Base-by-base conservation (phyloP, 1,139 yeast genomes). In the Yamadazyma taylorii region DNA sequence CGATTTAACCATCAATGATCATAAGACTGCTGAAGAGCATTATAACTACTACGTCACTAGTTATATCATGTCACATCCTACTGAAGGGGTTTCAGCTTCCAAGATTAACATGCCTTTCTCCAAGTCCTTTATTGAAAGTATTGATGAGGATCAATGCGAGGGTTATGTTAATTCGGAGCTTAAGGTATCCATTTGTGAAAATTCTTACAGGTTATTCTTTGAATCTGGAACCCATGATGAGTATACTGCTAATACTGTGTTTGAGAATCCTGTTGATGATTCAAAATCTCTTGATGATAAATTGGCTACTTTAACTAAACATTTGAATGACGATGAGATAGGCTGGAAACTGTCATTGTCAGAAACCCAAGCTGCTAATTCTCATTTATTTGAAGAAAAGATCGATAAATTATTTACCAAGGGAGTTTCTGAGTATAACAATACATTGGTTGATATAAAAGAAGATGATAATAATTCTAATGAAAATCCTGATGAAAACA, bases 31-130 rank as follows among this genome's bases (percentile, higher is more conserved):
- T 3, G 92, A 86, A 51, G 95, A 87, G 45, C 78, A 77, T 51
- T 94, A 96, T 84, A 90, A 88, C 58, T 90, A 92, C 61, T 92
- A 94, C 56, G 76, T 92, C 37, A 92, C 97, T 0, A 85, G 95
- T 34, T 92, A 85, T 60, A 78, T 92, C 34, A 85, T 92, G 87
- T 85, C 96, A 5, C 95, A 88, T 52, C 97, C 98, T 28, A 92
- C 99, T 2, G 98, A 92, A 61, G 97, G 97, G 23, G 85, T 94
- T 16, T 82, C 90, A n/a, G 80, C 87, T n/a, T 80, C 85, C 24
- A 79, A 78, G 44, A 73, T 88, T 38, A 73, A 73, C 42, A 69
- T 85, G 66, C 95, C 96, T 33, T 86, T 87, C 58, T 65, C 84
- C 39, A 83, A 79, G 47, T 67, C 81, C 9, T 77, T 77, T 37